Evolutionary conservation across 2,329 filamentous ascomycete species (phyloP).

Genomic region (Capronia epimyces): DNA sequence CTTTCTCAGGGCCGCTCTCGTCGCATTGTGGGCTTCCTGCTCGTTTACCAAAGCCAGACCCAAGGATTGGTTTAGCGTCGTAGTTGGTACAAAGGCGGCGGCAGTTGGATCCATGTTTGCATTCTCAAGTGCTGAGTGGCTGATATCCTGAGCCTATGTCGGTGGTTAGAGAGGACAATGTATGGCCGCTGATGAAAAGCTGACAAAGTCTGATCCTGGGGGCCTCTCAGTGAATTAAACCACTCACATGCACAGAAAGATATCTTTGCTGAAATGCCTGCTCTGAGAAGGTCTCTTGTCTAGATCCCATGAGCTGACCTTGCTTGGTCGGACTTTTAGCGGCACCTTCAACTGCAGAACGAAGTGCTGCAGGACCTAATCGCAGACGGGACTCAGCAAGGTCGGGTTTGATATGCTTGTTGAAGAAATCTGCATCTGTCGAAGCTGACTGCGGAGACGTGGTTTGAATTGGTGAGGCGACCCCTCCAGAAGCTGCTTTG

Average conservation of each 20-base stretch:
- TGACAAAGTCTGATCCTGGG: not conserved
- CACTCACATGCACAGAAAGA: conserved; percentile 11
- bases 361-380: conserved; percentile 23
- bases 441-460: not conserved
- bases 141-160: conserved; percentile 4
- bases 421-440: conserved; percentile 22
- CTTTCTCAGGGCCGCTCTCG: conserved; percentile 18
- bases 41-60: conserved; percentile 22
- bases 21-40: conserved; percentile 23
- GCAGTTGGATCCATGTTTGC: conserved; percentile 14
- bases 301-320: not conserved
- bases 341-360: conserved; percentile 23
- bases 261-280: not conserved
- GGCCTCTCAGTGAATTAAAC: not conserved
- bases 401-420: conserved; percentile 24
- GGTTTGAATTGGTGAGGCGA: not conserved
- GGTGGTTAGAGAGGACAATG: conserved; percentile 4
- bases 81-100: conserved; percentile 6
- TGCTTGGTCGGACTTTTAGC: conserved; percentile 16
- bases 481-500: not conserved
- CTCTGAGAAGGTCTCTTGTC: not conserved
- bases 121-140: not conserved
- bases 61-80: conserved; percentile 15
- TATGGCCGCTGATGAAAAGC: not conserved
- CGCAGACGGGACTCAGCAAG: conserved; percentile 24